A percentile compares a stretch with the other conserved stretches of the same genome.
phyloP scores from a whole-genome alignment of 768 basidiomycete species.

The Calocera cornea region DNA sequence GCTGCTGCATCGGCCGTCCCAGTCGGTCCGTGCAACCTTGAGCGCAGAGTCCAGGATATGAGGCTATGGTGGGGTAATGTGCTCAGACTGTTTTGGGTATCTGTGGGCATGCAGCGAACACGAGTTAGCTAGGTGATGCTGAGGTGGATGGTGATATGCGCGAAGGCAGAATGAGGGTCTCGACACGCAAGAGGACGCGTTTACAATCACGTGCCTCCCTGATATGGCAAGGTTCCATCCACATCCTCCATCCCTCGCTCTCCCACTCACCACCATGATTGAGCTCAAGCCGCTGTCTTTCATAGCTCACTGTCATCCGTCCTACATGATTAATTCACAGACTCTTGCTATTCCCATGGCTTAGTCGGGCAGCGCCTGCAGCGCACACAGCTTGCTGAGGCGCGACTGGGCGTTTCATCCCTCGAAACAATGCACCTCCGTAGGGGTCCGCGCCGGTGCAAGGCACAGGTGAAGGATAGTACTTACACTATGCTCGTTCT shows the following conservation, averaged over 20 bases:
- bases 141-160: not conserved
- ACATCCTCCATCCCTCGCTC: not conserved
- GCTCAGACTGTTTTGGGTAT: not conserved
- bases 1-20: not conserved
- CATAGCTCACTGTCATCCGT: too few species aligned
- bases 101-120: not conserved
- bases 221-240: not conserved
- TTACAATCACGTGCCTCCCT: slow-evolving; percentile 2
- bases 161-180: not conserved
- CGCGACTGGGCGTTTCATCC: not conserved
- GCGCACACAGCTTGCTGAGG: not conserved
- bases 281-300: too few species aligned
- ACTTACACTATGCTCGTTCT: too few species aligned
- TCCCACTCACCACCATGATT: too few species aligned
- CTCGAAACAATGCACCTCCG: not conserved
- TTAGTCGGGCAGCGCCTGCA: too few species aligned
- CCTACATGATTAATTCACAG: too few species aligned
- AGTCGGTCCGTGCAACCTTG: not conserved
- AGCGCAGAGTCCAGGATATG: not conserved
- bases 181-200: not conserved
- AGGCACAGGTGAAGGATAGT: too few species aligned
- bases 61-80: not conserved
- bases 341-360: too few species aligned
- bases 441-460: not conserved
- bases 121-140: not conserved